phyloP scores from a whole-genome alignment of 345 rosid species.

The Diplotaxis tenuifolia region DNA sequence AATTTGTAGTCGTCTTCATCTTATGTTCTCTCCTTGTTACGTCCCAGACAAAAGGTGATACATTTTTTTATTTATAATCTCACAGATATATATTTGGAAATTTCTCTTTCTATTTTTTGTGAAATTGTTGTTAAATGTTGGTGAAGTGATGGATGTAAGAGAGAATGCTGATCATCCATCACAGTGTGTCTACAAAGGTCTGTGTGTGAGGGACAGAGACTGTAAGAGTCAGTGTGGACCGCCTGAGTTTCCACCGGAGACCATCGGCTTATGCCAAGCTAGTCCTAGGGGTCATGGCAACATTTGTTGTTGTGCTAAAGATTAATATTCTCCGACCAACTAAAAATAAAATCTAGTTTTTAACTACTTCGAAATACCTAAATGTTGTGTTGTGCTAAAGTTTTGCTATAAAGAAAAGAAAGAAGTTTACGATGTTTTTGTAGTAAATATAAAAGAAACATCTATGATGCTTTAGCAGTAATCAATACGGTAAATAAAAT shows the following conservation, averaged over 20 bases:
- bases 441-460: too few species aligned
- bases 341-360: not conserved
- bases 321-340: not conserved
- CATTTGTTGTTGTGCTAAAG: slow-evolving; percentile 12
- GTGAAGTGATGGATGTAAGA: slow-evolving; percentile 1
- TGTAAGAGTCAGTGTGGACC: slow-evolving; percentile 27
- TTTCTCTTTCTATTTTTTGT: not conserved
- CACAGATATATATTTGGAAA: not conserved
- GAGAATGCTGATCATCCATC: not conserved
- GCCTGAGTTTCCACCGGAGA: not conserved
- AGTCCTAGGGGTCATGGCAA: slow-evolving; percentile 32
- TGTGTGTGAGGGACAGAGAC: not conserved
- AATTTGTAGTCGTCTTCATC: slow-evolving; percentile 2
- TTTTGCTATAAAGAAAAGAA: too few species aligned
- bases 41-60: slow-evolving; percentile 15
- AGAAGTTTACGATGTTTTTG: too few species aligned
- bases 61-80: not conserved
- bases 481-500: not conserved
- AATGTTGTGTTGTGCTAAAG: too few species aligned
- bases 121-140: not conserved
- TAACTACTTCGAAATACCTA: too few species aligned
- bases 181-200: not conserved
- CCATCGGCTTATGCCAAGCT: slow-evolving; percentile 19
- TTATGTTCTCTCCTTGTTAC: slow-evolving; percentile 14
- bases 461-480: not conserved